Conservation (phyloP, 768 basidiomycete species). For the Asterophora parasitica region DNA sequence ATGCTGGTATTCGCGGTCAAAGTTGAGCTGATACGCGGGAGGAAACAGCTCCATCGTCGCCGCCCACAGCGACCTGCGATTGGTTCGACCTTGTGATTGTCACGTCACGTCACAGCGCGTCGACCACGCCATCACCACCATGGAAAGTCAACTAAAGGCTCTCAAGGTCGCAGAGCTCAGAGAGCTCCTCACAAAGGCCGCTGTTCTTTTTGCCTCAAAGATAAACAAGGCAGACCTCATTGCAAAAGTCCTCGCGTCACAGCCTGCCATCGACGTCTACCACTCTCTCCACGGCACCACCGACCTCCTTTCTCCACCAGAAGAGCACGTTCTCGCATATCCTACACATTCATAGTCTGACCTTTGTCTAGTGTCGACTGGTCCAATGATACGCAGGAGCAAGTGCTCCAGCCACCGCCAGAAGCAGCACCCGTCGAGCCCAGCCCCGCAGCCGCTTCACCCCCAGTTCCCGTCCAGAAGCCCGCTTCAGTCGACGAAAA, state of each 20-base stretch:
- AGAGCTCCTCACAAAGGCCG: slow-evolving; percentile 52
- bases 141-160: slow-evolving; percentile 43
- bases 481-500: slow-evolving; percentile 3
- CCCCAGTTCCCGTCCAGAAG: background rate
- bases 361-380: slow-evolving; percentile 36
- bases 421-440: slow-evolving; percentile 6
- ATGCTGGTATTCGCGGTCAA: slow-evolving; percentile 23
- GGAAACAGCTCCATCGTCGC: slow-evolving; percentile 47
- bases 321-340: slow-evolving; percentile 24
- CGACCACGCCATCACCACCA: slow-evolving; percentile 24
- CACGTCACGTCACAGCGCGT: slow-evolving; percentile 18
- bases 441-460: slow-evolving; percentile 1
- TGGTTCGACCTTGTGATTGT: slow-evolving; percentile 30
- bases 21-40: slow-evolving; percentile 46
- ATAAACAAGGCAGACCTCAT: slow-evolving; percentile 68
- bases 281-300: slow-evolving; percentile 30
- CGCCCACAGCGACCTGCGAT: slow-evolving; percentile 38
- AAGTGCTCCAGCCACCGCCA: too few relatives aligned
- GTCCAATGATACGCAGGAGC: slow-evolving; percentile 28
- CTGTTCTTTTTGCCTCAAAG: slow-evolving; percentile 44
- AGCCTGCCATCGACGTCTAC: slow-evolving; percentile 48
- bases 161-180: slow-evolving; percentile 73
- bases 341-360: background rate
- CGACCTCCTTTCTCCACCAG: slow-evolving; percentile 15
- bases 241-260: slow-evolving; percentile 50